Evolutionary conservation across 345 rosid genomes (phyloP).

Genomic region (Kandelia obovata): DNA sequence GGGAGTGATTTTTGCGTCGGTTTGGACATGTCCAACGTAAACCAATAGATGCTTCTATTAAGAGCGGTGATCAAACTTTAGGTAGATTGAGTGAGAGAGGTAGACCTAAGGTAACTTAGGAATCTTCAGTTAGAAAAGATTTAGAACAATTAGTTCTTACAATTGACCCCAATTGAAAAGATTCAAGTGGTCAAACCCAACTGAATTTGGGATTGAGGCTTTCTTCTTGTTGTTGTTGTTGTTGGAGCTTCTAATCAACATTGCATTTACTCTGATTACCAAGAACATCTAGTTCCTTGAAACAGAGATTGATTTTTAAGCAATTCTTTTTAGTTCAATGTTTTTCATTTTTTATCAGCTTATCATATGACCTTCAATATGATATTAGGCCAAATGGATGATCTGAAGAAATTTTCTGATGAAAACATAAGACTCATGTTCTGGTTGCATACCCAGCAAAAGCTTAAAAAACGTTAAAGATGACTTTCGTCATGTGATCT

Average conservation of each 20-base stretch:
- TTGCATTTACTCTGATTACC: background rate
- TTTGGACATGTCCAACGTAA: no score
- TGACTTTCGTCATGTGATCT: background rate
- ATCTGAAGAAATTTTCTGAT: background rate
- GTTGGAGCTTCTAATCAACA: background rate
- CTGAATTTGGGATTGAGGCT: no score
- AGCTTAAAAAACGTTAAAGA: background rate
- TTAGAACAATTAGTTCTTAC: no score
- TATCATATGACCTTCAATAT: background rate
- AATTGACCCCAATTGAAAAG: no score
- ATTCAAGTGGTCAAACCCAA: no score
- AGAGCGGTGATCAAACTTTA: no score
- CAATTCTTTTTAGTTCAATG: background rate
- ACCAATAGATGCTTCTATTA: no score
- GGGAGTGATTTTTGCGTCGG: no score
- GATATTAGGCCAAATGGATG: background rate
- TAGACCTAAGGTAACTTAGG: no score
- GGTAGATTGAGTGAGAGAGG: no score
- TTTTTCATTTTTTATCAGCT: conserved; percentile 1
- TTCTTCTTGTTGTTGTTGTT: no score
- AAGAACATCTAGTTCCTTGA: background rate
- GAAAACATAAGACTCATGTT: background rate
- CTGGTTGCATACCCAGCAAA: background rate
- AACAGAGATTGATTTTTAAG: background rate
- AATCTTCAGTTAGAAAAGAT: no score